phyloP scores from a whole-genome alignment of 148 eudicot species.

The Rhododendron ovatum region DNA sequence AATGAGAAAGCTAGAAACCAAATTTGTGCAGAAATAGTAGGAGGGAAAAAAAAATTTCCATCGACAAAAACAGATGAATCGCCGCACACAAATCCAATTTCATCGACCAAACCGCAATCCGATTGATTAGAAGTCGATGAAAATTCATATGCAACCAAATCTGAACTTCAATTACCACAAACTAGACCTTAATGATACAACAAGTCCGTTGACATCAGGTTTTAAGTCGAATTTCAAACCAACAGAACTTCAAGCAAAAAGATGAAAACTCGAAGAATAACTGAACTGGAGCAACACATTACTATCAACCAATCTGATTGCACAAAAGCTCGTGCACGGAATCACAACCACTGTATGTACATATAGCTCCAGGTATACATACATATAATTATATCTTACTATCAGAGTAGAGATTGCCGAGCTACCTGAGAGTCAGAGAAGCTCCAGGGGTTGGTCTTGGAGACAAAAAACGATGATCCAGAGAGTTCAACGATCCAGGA shows the following conservation, averaged over 20 bases:
- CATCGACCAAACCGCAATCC: neutral
- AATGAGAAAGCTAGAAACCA: neutral
- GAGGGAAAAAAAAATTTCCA: neutral
- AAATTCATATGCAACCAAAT: neutral
- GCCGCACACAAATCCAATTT: too few species aligned
- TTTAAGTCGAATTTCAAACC: neutral
- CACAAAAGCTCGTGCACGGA: neutral
- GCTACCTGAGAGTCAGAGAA: constrained; percentile 22
- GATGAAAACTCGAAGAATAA: neutral
- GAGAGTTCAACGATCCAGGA: neutral
- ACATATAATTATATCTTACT: neutral
- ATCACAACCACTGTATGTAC: neutral
- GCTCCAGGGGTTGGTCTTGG: neutral
- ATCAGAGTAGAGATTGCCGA: neutral
- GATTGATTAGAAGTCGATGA: neutral
- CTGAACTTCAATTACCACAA: neutral
- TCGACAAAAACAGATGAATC: neutral
- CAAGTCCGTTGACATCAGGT: neutral
- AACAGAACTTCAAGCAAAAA: neutral
- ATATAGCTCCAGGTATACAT: neutral
- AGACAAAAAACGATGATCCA: neutral
- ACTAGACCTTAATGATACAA: neutral
- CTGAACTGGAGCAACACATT: neutral
- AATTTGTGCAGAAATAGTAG: neutral
- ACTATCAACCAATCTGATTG: neutral